A percentile compares a stretch with the other conserved stretches of the same genome.
These are phyloP conservation scores for Serpula lacrymans DNA, from an alignment of 768 basidiomycete genomes.

Conservation along the genomic window DNA sequence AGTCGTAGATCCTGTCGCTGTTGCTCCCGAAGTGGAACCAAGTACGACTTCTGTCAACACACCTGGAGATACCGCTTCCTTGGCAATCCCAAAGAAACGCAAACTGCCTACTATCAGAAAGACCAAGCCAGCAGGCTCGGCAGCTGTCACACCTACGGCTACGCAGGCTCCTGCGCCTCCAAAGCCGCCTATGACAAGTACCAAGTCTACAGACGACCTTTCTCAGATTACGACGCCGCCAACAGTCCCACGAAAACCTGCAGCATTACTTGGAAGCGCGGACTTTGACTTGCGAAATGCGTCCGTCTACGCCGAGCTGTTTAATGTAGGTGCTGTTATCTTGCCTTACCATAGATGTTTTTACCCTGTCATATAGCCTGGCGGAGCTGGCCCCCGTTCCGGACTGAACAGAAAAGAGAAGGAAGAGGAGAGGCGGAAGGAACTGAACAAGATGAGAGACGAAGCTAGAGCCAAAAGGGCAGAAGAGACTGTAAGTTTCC, in stretches of 20 bases:
- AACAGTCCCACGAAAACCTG: slow-evolving; percentile 36
- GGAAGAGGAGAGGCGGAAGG: slow-evolving; percentile 68
- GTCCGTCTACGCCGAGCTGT: slow-evolving; percentile 61
- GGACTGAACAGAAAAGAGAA: slow-evolving; percentile 39
- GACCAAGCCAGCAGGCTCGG: slow-evolving; percentile 41
- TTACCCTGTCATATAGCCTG: slow-evolving; percentile 27
- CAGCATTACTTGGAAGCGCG: slow-evolving; percentile 41
- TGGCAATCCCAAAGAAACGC: slow-evolving; percentile 47
- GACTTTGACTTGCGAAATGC: slow-evolving; percentile 65
- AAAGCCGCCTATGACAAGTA: background rate
- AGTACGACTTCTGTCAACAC: slow-evolving; percentile 18
- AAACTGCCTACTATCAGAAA: slow-evolving; percentile 72
- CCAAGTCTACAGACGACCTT: slow-evolving; percentile 12
- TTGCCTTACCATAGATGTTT: background rate
- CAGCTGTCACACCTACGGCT: slow-evolving; percentile 20
- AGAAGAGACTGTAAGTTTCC: slow-evolving; percentile 48
- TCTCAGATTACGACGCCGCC: slow-evolving; percentile 25
- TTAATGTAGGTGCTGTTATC: slow-evolving; percentile 43
- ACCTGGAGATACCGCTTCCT: slow-evolving; percentile 22
- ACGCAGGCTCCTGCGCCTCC: slow-evolving; percentile 21
- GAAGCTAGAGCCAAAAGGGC: slow-evolving; percentile 58
- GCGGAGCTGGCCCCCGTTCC: slow-evolving; percentile 41
- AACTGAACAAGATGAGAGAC: slow-evolving; percentile 66
- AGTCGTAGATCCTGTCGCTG: slow-evolving; percentile 12
- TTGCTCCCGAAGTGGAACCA: slow-evolving; percentile 26